Evolutionary conservation across 495 filamentous ascomycete species (phyloP).

Genomic region (Trichocladium uniseriatum): DNA sequence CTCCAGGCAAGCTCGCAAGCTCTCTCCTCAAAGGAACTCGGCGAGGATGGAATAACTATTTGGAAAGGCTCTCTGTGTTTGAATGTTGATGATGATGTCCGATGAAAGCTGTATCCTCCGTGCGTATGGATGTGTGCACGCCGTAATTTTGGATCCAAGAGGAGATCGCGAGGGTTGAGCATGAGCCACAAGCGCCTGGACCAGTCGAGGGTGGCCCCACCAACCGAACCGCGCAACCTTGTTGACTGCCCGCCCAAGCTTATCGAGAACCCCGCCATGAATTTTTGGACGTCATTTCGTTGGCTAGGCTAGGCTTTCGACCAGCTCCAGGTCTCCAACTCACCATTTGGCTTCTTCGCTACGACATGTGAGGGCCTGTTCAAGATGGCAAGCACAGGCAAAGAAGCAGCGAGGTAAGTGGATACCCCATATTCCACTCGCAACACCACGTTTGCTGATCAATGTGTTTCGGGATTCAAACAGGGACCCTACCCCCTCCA

Average conservation of each 20-base stretch:
- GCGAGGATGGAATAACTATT: too few relatives aligned
- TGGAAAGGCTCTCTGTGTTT: too few relatives aligned
- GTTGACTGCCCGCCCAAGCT: neutral
- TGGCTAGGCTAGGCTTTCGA: neutral
- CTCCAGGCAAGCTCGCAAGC: neutral
- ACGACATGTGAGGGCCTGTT: conserved; percentile 3
- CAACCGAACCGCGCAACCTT: neutral
- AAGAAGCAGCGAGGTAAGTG: conserved; percentile 1
- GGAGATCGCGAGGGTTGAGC: too few relatives aligned
- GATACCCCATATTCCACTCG: neutral
- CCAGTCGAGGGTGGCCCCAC: neutral
- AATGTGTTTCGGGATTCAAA: neutral
- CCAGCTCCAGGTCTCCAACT: neutral
- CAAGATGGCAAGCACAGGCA: conserved; percentile 9
- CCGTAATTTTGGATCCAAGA: too few relatives aligned
- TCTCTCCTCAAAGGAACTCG: too few relatives aligned
- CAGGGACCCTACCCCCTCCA: conserved; percentile 49
- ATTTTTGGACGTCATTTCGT: conserved; percentile 10
- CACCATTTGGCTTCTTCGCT: neutral
- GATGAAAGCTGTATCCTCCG: too few relatives aligned
- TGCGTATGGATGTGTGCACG: too few relatives aligned
- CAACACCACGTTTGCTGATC: neutral
- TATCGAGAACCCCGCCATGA: conserved; percentile 10
- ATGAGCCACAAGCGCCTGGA: too few relatives aligned
- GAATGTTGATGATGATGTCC: too few relatives aligned